These are phyloP conservation scores for Emericellopsis atlantica DNA, from an alignment of 2,329 filamentous ascomycete genomes.

Conservation along the genomic window DNA sequence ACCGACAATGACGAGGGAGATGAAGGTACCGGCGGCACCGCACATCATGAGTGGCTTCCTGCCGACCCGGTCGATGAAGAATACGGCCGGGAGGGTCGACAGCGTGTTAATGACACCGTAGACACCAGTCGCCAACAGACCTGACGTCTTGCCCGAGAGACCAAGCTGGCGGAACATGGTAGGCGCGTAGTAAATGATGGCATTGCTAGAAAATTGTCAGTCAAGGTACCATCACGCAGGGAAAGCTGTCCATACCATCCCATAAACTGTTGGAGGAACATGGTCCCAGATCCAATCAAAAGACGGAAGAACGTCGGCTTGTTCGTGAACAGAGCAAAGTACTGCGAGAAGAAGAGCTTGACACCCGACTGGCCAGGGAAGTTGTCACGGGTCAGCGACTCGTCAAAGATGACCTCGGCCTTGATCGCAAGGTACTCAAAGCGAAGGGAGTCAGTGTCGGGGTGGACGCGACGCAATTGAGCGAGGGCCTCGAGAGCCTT, in stretches of 20 bases:
- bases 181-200: constrained; percentile 34
- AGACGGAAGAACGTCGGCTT: constrained; percentile 26
- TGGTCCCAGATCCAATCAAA: constrained; percentile 39
- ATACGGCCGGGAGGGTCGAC: constrained; percentile 25
- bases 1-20: constrained; percentile 42
- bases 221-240: background rate
- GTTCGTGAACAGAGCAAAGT: constrained; percentile 15
- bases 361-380: constrained; percentile 17
- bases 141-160: constrained; percentile 24
- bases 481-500: constrained; percentile 17
- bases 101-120: constrained; percentile 43
- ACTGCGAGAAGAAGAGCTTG: constrained; percentile 16
- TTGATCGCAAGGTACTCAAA: constrained; percentile 22
- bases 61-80: constrained; percentile 41
- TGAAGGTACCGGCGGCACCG: constrained; percentile 50
- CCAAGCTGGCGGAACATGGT: constrained; percentile 31
- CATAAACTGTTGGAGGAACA: constrained; percentile 41
- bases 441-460: constrained; percentile 14
- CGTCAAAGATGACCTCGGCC: constrained; percentile 22
- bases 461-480: constrained; percentile 16
- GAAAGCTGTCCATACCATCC: background rate
- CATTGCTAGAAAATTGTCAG: constrained; percentile 16
- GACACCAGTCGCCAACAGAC: constrained; percentile 42
- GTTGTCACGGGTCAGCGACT: constrained; percentile 11
- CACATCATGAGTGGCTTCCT: constrained; percentile 51